Evolutionary conservation across 2,329 filamentous ascomycete species (phyloP).

Genomic region (Niveomyces coronatus): DNA sequence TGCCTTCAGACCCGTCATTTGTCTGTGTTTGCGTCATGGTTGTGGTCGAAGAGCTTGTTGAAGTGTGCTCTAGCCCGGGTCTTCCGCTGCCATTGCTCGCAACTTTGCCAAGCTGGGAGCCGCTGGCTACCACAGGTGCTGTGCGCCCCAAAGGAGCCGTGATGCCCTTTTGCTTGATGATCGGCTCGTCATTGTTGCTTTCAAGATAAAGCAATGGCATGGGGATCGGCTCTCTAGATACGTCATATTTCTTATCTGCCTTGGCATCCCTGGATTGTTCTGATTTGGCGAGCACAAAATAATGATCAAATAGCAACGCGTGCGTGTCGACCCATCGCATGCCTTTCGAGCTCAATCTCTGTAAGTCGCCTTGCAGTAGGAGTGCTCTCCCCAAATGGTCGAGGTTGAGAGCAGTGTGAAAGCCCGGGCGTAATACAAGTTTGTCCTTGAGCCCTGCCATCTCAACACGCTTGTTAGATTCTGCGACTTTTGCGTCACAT

Average conservation of each 20-base stretch:
- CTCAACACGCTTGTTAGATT: conserved; percentile 83
- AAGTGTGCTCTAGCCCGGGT: conserved; percentile 55
- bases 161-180: conserved; percentile 72
- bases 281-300: conserved; percentile 84
- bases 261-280: conserved; percentile 57
- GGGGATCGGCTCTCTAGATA: conserved; percentile 88
- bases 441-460: conserved; percentile 76
- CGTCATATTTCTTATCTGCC: conserved; percentile 80
- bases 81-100: conserved; percentile 39
- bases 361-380: conserved; percentile 79
- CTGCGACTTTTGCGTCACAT: conserved; percentile 84
- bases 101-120: conserved; percentile 48
- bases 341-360: conserved; percentile 76
- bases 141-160: conserved; percentile 50
- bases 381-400: conserved; percentile 90
- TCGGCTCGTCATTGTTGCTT: conserved; percentile 82
- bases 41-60: conserved; percentile 53
- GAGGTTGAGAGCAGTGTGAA: conserved; percentile 82
- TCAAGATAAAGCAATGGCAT: conserved; percentile 94
- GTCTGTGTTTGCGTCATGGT: conserved; percentile 31
- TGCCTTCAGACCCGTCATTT: conserved; percentile 61
- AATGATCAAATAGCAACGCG: conserved; percentile 91
- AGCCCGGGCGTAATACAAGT: conserved; percentile 75
- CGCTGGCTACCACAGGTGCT: conserved; percentile 49
- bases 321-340: conserved; percentile 93